Conservation (phyloP, 176 grass and related monocot genomes). For the Oryza glumipatula region DNA sequence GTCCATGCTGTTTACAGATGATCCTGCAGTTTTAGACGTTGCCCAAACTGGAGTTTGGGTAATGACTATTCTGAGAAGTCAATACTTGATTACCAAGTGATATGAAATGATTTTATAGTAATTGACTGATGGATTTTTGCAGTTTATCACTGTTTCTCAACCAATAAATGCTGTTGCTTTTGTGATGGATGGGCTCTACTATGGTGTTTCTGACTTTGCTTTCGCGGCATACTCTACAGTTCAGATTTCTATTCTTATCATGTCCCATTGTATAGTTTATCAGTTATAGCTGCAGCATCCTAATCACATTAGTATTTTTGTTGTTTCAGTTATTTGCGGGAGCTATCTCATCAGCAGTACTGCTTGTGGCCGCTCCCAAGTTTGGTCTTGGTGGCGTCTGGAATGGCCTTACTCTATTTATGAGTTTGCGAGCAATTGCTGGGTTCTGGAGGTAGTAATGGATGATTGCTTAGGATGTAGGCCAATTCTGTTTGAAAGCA, state of each 20-base stretch:
- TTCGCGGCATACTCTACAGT: constrained; percentile 91
- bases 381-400: constrained; percentile 85
- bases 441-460: constrained; percentile 73
- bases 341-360: constrained; percentile 60
- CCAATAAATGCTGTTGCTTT: constrained; percentile 89
- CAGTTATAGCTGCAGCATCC: constrained; percentile 14
- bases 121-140: constrained; percentile 38
- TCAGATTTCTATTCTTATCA: constrained; percentile 12
- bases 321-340: constrained; percentile 56
- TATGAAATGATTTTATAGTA: neutral
- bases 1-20: constrained; percentile 71
- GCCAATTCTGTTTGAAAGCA: too few relatives aligned
- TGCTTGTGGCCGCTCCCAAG: constrained; percentile 56
- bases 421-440: constrained; percentile 73
- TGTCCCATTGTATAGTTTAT: neutral
- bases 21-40: constrained; percentile 69
- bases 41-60: constrained; percentile 79
- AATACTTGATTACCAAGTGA: constrained; percentile 21
- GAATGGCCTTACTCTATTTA: constrained; percentile 79
- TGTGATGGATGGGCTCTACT: constrained; percentile 84
- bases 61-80: constrained; percentile 30
- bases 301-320: neutral
- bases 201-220: constrained; percentile 87
- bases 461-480: neutral
- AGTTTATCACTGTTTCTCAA: constrained; percentile 93